Base-by-base conservation (phyloP, 257 asterid genomes). In the Solanum paucissectum region DNA sequence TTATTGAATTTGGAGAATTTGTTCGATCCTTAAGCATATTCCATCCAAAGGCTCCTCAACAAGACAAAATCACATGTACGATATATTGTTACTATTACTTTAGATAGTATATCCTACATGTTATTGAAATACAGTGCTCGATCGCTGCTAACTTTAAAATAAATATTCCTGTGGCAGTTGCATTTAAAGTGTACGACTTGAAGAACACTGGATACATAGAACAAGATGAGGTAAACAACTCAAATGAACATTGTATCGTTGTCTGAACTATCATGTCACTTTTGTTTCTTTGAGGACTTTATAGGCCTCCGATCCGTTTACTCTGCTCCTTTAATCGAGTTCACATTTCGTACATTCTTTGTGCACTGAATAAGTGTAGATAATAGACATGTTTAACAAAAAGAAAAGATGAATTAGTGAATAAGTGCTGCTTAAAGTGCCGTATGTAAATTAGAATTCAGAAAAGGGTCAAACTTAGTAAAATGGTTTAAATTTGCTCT, bases 1-100 rank as follows among this genome's bases (percentile, higher is more conserved):
- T 91, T 6, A 94, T 95, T 79, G 98, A 93, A 87, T 95, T 95
- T 71, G 96, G 94, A 73, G 98, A 92, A 88, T 95, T 95, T 29
- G 98, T 95, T 90, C 92, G 94, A 42, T 91, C 97, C 9, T 85
- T 95, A 85, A 94, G 89, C 92, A 87, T 93, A 72, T 94, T 95
- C 90, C 96, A 94, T 68, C 94, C 96, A 4, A 87, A 92, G 85
- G 88, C 94, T 86, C 92, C 94, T 49, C 86, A 49, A 66, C 88
- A 88, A 68, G 94, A 92, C 62, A 93, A 92, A 89, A 85, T 89
- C 58, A 92, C 90, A 36, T 93, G 94, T 93, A 16, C 60, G 60
- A 52, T 52, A 52, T 52, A 52, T 16, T 52, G 62, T 71, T 36
- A 29, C 32, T 29, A 32, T 71, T 71, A 71, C n/a, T 40, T 23